Evolutionary conservation across 768 basidiomycete genomes (phyloP), one percentile per base, ranked within the genome.

Genomic region (Amanita subjunquillea): DNA sequence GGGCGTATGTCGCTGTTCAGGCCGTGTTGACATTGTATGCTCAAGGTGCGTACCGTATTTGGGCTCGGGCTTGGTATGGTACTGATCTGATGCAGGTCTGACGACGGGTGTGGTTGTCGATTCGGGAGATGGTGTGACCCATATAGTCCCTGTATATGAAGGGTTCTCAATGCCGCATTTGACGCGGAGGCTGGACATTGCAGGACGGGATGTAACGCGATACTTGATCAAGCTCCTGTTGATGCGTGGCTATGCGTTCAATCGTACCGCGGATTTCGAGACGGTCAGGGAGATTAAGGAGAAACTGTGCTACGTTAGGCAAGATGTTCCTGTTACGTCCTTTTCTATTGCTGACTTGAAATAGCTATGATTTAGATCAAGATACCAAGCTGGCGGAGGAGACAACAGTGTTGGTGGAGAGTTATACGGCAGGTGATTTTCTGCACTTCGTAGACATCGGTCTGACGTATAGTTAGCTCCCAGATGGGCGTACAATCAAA

Each of bases 171-270:
- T 99, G 47, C 95, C 95, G 1, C 96, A 98, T 67, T 76, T 98
- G 42, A 98, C 92, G 2, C 81, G 87, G 37, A 85, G 96, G 56
- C 75, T 99, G 55, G 96, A 99, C 63, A 97, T 99, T 59, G 96
- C 96, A 50, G 96, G 96, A 17, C 83, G 96, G 58, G 96, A 99
- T 65, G 96, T 99, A 44, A 99, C 96, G 43, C 83, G 93, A 61
- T 99, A 99, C 69, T 75, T 99, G 69, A 99, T 99, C 80, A 99
- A 98, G 71, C 78, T 99, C n/a, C 76, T 99, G 32, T 81, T 98
- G 60, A 97, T 97, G 94, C 84, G 95, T n/a, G 96, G 96, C n/a
- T 98, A 99, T 67, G 96, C 96, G 1, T 98, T 99, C 79, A 98
- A 99, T 71, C 83, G 96, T 38, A 99, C 96, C 2, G 96, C 96